These are phyloP conservation scores for Penicillium crustosum DNA, from an alignment of 2,329 filamentous ascomycete genomes.

Conservation along the genomic window DNA sequence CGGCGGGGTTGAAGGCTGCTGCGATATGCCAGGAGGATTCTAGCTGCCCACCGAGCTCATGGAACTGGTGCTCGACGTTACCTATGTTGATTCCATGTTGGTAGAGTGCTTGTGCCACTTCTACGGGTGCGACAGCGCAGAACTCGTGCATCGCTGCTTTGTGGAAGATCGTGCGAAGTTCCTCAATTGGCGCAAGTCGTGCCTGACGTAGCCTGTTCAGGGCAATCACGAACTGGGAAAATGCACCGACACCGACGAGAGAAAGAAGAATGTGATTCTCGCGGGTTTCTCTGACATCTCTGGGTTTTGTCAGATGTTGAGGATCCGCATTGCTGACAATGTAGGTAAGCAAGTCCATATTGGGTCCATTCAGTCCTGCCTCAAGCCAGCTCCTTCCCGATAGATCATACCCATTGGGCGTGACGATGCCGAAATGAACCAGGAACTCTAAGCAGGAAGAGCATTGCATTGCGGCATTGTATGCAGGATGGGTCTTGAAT, in stretches of 20 bases:
- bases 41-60: slow-evolving; percentile 4
- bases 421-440: not conserved
- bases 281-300: not conserved
- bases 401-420: not conserved
- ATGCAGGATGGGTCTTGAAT: slow-evolving; percentile 2
- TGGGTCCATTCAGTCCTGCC: slow-evolving; percentile 1
- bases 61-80: slow-evolving; percentile 2
- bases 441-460: slow-evolving; percentile 1
- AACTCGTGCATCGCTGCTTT: slow-evolving; percentile 3
- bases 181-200: not conserved
- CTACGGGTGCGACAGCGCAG: not conserved
- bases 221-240: not conserved
- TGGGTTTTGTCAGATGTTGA: not conserved
- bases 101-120: not conserved
- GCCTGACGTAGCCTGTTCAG: not conserved
- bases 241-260: not conserved
- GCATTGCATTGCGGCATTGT: slow-evolving; percentile 2
- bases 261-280: slow-evolving; percentile 4
- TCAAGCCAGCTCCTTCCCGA: slow-evolving; percentile 6
- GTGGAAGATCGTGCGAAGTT: slow-evolving; percentile 2
- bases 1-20: slow-evolving; percentile 6
- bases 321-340: not conserved
- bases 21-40: slow-evolving; percentile 10
- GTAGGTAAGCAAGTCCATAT: slow-evolving; percentile 2
- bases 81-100: slow-evolving; percentile 6